These are phyloP conservation scores for Capsella bursapastoris DNA, from an alignment of 345 rosid species.

Conservation along the genomic window DNA sequence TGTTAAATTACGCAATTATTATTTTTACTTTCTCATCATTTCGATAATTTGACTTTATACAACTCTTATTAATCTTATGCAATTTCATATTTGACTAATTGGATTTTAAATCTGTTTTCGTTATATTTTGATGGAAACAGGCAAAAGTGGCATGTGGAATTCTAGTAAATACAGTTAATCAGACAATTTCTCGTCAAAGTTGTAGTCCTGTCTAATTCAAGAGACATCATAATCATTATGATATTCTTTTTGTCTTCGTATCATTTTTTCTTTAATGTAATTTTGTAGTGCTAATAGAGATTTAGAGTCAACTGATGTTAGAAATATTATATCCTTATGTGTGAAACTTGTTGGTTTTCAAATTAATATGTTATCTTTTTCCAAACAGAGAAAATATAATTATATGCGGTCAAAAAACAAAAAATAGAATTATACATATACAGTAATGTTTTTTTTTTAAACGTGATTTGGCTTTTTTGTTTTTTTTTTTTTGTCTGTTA, in stretches of 20 bases:
- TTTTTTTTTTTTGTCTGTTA: too few species aligned
- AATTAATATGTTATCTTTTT: too few species aligned
- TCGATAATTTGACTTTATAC: background rate
- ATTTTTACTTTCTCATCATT: conserved; percentile 20
- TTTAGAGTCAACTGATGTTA: background rate
- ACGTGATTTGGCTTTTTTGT: too few species aligned
- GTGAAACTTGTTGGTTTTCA: background rate
- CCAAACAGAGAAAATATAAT: too few species aligned
- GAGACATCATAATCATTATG: background rate
- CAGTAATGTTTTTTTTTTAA: too few species aligned
- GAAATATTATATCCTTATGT: background rate
- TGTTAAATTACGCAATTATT: conserved; percentile 28
- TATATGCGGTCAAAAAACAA: too few species aligned
- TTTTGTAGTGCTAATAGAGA: background rate
- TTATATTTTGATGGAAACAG: conserved; percentile 17
- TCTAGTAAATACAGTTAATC: conserved; percentile 39
- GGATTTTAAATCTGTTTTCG: background rate
- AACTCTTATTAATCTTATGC: too few species aligned
- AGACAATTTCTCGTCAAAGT: conserved; percentile 48
- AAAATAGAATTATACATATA: too few species aligned
- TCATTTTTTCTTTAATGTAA: background rate
- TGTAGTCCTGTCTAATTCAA: conserved; percentile 40
- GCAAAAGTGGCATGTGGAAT: conserved; percentile 47
- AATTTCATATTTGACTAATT: background rate
- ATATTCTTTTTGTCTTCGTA: background rate